Evolutionary conservation across 2,329 filamentous ascomycete genomes (phyloP), one percentile per base, ranked within the genome.

Genomic region (Cladosporium sp.): DNA sequence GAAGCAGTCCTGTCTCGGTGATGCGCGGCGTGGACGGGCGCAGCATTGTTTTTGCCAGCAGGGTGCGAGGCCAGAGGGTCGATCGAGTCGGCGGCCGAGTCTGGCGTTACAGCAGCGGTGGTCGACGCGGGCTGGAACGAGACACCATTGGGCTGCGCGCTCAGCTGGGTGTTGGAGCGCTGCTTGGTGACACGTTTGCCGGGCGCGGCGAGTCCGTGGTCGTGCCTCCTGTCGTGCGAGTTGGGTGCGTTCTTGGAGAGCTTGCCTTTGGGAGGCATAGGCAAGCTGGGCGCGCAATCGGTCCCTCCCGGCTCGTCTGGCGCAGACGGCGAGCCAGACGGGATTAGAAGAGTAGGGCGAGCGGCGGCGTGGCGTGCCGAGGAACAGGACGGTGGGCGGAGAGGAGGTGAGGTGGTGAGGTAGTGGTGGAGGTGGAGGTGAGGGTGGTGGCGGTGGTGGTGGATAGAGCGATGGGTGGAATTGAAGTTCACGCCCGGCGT

Each of bases 131-230:
- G 72, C 62, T 77, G 76, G 69, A 78, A 76, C 70, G 77, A 79
- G 58, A 76, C 69, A 68, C 77, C 78, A 77, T 80, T 80, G 71
- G 75, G 70, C 70, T 76, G 72, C 72, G 76, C 79, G 75, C 79
- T 77, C 73, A 81, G 78, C 67, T 78, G 71, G 36, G 77, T 72
- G 79, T 82, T 79, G 70, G 79, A 82, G 71, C 78, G 79, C 74
- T 81, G 79, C 74, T 78, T 80, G 67, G 76, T 73, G 73, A 89
- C 81, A 77, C 89, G 88, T 83, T 89, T 92, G 71, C 89, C 89
- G 61, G 90, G 88, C 75, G 89, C 89, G 84, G 93, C 90, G 78
- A 92, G 84, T 76, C 92, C 92, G 89, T 91, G 93, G 81, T 97
- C 93, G 81, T 96, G 90, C 79, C 90, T 88, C 72, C 79, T 81